Conservation (phyloP, 805 yeast species). For the Torulaspora franciscae region DNA sequence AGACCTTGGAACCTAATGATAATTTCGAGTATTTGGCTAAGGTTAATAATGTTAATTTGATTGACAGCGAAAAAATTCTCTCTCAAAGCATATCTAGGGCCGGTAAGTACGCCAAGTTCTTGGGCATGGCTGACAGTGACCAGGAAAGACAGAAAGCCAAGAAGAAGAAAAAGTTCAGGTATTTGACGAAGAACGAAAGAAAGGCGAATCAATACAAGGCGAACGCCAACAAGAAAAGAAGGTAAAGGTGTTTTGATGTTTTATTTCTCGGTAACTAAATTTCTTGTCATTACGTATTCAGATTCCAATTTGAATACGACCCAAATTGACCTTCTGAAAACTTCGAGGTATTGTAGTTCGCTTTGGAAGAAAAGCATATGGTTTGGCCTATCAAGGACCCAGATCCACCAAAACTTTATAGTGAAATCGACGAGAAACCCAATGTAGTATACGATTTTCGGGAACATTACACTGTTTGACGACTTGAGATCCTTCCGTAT, state of each 20-base stretch:
- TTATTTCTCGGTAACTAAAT: slow-evolving; percentile 6
- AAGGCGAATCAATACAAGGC: slow-evolving; percentile 50
- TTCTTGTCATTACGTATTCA: slow-evolving; percentile 44
- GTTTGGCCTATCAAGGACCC: slow-evolving; percentile 36
- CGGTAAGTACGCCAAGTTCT: slow-evolving; percentile 68
- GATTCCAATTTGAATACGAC: slow-evolving; percentile 76
- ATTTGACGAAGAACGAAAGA: slow-evolving; percentile 77
- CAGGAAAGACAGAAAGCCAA: slow-evolving; percentile 18
- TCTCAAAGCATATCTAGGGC: slow-evolving; percentile 75
- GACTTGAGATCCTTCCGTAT: slow-evolving; percentile 13
- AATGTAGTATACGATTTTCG: slow-evolving; percentile 43
- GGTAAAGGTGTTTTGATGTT: not conserved
- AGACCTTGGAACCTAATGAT: slow-evolving; percentile 44
- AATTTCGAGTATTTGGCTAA: slow-evolving; percentile 58
- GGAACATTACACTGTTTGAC: slow-evolving; percentile 11
- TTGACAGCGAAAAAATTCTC: slow-evolving; percentile 61
- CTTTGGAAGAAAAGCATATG: slow-evolving; percentile 49
- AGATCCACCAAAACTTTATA: slow-evolving; percentile 73
- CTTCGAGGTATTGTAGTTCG: slow-evolving; percentile 65
- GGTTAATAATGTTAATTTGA: slow-evolving; percentile 66
- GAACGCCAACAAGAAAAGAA: slow-evolving; percentile 33
- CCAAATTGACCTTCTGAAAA: slow-evolving; percentile 87
- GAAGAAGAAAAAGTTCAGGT: slow-evolving; percentile 74
- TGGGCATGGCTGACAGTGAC: slow-evolving; percentile 47
- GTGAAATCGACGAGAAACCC: slow-evolving; percentile 59